Evolutionary conservation across 78 protist species (phyloP).

Genomic region (Bigelowiella natans): DNA sequence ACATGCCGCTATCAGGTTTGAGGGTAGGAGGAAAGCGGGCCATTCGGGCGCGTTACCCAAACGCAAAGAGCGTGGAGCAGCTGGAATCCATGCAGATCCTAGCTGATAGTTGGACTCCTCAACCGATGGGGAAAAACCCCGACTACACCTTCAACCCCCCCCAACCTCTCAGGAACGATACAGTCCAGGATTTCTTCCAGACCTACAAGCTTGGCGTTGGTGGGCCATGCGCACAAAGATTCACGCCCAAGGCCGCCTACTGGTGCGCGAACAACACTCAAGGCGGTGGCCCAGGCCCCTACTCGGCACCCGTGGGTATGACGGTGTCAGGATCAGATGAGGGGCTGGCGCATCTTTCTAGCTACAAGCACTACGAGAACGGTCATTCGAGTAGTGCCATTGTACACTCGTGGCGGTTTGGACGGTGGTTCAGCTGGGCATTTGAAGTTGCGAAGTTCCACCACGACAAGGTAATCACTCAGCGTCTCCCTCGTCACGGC

Average conservation of each 20-base stretch:
- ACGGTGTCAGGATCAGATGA: too few species aligned
- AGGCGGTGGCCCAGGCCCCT: constrained; percentile 26
- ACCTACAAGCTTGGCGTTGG: background rate
- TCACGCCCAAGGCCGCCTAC: constrained; percentile 28
- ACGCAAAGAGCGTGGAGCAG: background rate
- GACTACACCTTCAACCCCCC: background rate
- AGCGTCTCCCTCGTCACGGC: background rate
- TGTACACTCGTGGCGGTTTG: constrained; percentile 14
- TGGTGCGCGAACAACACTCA: constrained; percentile 29
- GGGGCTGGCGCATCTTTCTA: too few species aligned
- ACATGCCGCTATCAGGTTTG: too few species aligned
- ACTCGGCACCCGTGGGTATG: constrained; percentile 23
- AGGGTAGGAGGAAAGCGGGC: background rate
- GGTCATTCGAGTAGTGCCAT: background rate
- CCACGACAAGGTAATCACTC: background rate
- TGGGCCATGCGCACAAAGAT: background rate
- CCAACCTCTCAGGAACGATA: background rate
- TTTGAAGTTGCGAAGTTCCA: constrained; percentile 9
- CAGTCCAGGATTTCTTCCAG: background rate
- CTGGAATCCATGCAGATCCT: background rate
- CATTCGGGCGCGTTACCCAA: background rate
- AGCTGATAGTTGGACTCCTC: background rate
- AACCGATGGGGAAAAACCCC: background rate
- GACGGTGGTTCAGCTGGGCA: constrained; percentile 27
- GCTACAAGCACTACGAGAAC: too few species aligned